These are phyloP conservation scores for Tetrapisispora phaffii DNA, from an alignment of 805 yeast genomes.

Conservation along the genomic window DNA sequence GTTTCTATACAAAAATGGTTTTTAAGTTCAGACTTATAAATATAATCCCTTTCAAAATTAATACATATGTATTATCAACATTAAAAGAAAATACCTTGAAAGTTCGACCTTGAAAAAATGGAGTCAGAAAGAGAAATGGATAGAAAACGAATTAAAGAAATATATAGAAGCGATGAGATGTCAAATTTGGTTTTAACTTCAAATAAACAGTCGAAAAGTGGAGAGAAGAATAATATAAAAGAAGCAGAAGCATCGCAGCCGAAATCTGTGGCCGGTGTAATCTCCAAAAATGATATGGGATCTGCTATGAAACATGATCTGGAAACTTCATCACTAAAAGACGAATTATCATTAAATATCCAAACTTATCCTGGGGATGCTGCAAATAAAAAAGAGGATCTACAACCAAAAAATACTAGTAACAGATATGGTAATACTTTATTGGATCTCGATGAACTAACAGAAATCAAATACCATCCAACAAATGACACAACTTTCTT, in stretches of 20 bases:
- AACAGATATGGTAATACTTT: slow-evolving; percentile 18
- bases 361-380: slow-evolving; percentile 1
- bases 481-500: slow-evolving; percentile 41
- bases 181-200: slow-evolving; percentile 61
- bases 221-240: slow-evolving; percentile 29
- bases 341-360: background rate
- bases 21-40: no score
- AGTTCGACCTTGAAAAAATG: background rate
- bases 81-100: no score
- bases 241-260: slow-evolving; percentile 55
- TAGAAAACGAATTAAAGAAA: slow-evolving; percentile 22
- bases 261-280: slow-evolving; percentile 57
- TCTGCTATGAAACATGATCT: background rate
- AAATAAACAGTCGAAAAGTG: slow-evolving; percentile 43
- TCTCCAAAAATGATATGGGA: slow-evolving; percentile 68
- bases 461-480: slow-evolving; percentile 54
- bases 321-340: background rate
- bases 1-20: no score
- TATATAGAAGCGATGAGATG: slow-evolving; percentile 61
- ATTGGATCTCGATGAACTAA: slow-evolving; percentile 33
- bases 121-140: slow-evolving; percentile 5
- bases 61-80: no score
- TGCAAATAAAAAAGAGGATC: background rate
- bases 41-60: no score
- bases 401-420: background rate